Evolutionary conservation across 176 grass and related monocot genomes (phyloP).

Genomic region (Aegilops sharonensis): DNA sequence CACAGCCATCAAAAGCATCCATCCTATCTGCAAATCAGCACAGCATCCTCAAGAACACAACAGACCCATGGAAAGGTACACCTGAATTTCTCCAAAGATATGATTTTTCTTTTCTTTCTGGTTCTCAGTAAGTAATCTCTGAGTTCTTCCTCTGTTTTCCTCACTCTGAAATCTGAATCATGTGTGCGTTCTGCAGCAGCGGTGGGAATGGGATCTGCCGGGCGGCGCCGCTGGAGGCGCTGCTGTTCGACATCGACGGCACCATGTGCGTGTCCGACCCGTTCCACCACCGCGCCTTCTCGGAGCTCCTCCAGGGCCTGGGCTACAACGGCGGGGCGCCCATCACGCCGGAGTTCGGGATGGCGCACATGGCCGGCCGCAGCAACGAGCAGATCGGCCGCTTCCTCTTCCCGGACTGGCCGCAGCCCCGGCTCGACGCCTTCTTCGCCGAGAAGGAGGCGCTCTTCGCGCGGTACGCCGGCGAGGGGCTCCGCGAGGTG

Average conservation of each 20-base stretch:
- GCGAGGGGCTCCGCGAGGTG: constrained; percentile 59
- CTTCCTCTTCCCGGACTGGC: constrained; percentile 76
- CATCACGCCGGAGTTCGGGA: constrained; percentile 73
- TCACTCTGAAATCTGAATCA: neutral
- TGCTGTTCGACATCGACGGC: constrained; percentile 87
- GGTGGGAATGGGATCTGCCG: constrained; percentile 9
- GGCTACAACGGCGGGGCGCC: constrained; percentile 72
- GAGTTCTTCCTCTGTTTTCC: neutral
- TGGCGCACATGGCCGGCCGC: constrained; percentile 69
- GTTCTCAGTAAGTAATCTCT: neutral
- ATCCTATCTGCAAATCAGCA: neutral
- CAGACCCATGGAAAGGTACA: neutral
- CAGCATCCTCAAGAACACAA: neutral
- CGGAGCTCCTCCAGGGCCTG: constrained; percentile 64
- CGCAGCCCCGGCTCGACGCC: constrained; percentile 31
- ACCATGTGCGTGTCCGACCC: constrained; percentile 75
- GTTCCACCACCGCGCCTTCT: constrained; percentile 65
- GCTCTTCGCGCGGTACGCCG: constrained; percentile 59
- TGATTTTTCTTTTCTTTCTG: neutral
- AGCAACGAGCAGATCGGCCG: constrained; percentile 60
- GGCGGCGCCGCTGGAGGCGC: constrained; percentile 56
- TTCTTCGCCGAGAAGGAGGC: constrained; percentile 83
- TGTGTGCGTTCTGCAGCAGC: neutral
- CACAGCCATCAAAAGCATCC: neutral
- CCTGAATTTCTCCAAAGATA: neutral